Conservation (phyloP, 164 flowering plant species). For the Annona squamosa region DNA sequence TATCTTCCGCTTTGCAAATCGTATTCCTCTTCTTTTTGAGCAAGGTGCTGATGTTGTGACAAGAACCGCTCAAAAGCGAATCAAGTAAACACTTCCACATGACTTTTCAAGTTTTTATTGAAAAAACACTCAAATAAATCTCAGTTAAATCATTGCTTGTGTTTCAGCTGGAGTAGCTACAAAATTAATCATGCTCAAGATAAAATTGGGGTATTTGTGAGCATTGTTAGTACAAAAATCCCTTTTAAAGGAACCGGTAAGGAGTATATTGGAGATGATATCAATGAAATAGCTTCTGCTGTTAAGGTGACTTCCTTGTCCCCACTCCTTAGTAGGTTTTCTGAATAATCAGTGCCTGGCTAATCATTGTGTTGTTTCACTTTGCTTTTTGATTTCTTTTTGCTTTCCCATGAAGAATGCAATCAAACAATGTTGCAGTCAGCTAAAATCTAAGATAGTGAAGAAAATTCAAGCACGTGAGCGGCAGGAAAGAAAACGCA, state of each 20-base stretch:
- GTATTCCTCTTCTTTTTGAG: conserved; percentile 98
- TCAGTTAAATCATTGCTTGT: conserved; percentile 12
- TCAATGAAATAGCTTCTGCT: conserved; percentile 87
- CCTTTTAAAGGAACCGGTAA: conserved; percentile 99
- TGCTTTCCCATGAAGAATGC: conserved; percentile 43
- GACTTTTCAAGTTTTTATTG: background rate
- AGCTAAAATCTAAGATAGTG: conserved; percentile 83
- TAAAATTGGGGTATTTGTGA: conserved; percentile 93
- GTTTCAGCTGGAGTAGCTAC: conserved; percentile 82
- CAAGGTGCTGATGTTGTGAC: conserved; percentile 99
- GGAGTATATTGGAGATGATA: conserved; percentile 98
- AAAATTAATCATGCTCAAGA: conserved; percentile 96
- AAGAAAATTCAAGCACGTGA: conserved; percentile 94
- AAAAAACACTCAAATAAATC: background rate
- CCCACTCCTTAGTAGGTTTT: background rate
- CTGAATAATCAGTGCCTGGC: conserved; percentile 5
- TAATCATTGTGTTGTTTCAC: conserved; percentile 6
- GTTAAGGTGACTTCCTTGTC: conserved; percentile 57
- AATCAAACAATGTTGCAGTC: conserved; percentile 84
- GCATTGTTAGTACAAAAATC: conserved; percentile 96
- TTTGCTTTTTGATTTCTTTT: background rate
- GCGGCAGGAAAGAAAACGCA: conserved; percentile 92
- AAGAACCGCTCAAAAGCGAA: conserved; percentile 85
- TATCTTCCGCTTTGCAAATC: conserved; percentile 93
- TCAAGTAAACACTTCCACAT: conserved; percentile 44